Conservation (phyloP, 805 yeast species). For the Teunomyces barrocoloradensis region DNA sequence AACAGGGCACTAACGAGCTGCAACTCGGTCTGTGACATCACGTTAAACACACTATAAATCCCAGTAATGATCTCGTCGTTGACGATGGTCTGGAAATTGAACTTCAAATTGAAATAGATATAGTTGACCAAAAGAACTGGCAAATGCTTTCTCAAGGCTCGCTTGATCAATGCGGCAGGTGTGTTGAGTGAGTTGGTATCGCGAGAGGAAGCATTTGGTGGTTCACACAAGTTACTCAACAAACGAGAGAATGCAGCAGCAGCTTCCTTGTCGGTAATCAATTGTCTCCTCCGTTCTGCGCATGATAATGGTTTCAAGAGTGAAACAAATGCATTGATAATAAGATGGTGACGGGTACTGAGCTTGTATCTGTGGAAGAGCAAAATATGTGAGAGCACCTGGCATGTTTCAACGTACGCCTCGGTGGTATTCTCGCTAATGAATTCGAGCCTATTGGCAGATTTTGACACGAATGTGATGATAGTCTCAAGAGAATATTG, state of each 20-base stretch:
- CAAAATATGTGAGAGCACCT: constrained; percentile 57
- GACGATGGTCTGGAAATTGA: constrained; percentile 45
- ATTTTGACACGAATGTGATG: constrained; percentile 37
- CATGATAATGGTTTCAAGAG: constrained; percentile 48
- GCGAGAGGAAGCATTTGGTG: constrained; percentile 34
- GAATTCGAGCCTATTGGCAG: constrained; percentile 9
- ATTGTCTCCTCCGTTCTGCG: constrained; percentile 15
- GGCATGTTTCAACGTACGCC: constrained; percentile 34
- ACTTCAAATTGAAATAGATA: constrained; percentile 50
- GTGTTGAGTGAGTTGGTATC: constrained; percentile 48
- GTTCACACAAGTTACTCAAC: constrained; percentile 71
- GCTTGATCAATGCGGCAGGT: constrained; percentile 52
- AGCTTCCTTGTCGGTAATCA: constrained; percentile 26
- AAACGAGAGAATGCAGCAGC: constrained; percentile 57
- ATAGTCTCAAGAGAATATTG: constrained; percentile 66
- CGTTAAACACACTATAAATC: constrained; percentile 62
- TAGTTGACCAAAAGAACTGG: constrained; percentile 61
- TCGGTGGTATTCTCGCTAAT: constrained; percentile 5
- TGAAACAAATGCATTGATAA: constrained; percentile 48
- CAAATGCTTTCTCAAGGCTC: constrained; percentile 60
- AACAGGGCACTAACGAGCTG: constrained; percentile 58
- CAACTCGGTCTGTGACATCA: constrained; percentile 66
- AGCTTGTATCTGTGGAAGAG: constrained; percentile 69
- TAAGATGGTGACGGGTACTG: constrained; percentile 68
- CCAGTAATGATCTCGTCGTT: constrained; percentile 54